phyloP scores from a whole-genome alignment of 495 filamentous ascomycete species.

The Neurospora africana region DNA sequence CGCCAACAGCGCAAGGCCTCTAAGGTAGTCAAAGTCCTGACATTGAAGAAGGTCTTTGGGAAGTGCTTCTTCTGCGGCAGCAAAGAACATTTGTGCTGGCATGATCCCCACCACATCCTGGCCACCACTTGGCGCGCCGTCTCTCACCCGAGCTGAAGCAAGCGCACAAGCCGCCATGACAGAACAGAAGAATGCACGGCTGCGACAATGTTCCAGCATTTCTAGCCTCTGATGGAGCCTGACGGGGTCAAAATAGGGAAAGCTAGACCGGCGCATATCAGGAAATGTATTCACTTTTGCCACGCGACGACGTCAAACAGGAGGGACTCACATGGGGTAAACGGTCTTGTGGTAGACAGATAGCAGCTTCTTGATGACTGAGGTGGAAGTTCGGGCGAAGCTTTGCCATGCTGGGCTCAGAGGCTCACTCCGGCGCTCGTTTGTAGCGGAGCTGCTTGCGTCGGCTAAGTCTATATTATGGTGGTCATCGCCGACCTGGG shows the following conservation, averaged over 20 bases:
- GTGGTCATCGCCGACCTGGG: not conserved
- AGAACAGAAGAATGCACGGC: constrained; percentile 35
- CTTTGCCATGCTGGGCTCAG: constrained; percentile 8
- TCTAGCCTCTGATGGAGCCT: constrained; percentile 28
- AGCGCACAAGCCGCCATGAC: constrained; percentile 42
- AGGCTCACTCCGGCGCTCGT: constrained; percentile 3
- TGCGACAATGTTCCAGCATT: constrained; percentile 29
- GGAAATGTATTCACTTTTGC: not conserved
- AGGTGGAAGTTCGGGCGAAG: constrained; percentile 8
- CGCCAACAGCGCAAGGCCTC: constrained; percentile 36
- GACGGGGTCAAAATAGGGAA: constrained; percentile 39
- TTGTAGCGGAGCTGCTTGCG: not conserved
- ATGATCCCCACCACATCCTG: constrained; percentile 11
- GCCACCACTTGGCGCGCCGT: constrained; percentile 28
- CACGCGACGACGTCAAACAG: not conserved
- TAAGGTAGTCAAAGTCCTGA: constrained; percentile 34
- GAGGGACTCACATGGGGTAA: constrained; percentile 20
- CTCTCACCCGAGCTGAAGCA: constrained; percentile 33
- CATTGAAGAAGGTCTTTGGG: constrained; percentile 23
- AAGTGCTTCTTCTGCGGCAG: constrained; percentile 32
- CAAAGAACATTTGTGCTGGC: constrained; percentile 37
- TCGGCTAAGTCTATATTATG: not conserved
- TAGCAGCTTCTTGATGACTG: constrained; percentile 19
- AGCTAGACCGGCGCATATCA: constrained; percentile 8
- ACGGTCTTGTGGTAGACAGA: constrained; percentile 37